phyloP scores from a whole-genome alignment of 192 early-diverging fungal species.

The Funneliformis mosseae region DNA sequence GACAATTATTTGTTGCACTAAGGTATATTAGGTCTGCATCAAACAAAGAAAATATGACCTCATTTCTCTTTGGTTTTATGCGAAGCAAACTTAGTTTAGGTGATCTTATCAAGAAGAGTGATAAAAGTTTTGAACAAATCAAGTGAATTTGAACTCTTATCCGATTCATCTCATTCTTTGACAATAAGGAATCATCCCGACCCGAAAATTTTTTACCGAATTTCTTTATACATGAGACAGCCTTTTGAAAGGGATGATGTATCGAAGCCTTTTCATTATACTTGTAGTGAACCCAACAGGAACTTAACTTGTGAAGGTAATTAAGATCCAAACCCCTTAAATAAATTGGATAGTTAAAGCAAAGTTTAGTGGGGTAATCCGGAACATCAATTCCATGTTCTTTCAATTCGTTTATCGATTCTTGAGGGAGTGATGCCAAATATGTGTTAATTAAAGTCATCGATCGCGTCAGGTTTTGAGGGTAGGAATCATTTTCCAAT shows the following conservation, averaged over 20 bases:
- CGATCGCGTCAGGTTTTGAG: background rate
- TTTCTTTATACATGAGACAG: background rate
- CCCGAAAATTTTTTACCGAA: background rate
- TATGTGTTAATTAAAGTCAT: background rate
- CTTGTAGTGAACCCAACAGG: background rate
- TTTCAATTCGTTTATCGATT: background rate
- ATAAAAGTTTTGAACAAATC: background rate
- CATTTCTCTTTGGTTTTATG: background rate
- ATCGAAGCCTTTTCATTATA: background rate
- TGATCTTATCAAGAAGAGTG: background rate
- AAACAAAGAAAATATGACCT: background rate
- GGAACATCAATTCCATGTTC: background rate
- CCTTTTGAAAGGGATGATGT: background rate
- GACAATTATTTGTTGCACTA: background rate
- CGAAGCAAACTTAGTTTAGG: background rate
- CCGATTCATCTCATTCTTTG: background rate
- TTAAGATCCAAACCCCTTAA: background rate
- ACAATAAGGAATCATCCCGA: background rate
- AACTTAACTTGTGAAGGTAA: background rate
- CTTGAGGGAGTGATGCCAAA: background rate
- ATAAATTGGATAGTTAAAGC: background rate
- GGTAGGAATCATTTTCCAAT: background rate
- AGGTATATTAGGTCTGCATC: background rate
- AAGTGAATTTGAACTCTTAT: background rate
- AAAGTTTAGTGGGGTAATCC: background rate